These are phyloP conservation scores for Hypoxylon cercidicola DNA, from an alignment of 495 filamentous ascomycete genomes.

Conservation along the genomic window DNA sequence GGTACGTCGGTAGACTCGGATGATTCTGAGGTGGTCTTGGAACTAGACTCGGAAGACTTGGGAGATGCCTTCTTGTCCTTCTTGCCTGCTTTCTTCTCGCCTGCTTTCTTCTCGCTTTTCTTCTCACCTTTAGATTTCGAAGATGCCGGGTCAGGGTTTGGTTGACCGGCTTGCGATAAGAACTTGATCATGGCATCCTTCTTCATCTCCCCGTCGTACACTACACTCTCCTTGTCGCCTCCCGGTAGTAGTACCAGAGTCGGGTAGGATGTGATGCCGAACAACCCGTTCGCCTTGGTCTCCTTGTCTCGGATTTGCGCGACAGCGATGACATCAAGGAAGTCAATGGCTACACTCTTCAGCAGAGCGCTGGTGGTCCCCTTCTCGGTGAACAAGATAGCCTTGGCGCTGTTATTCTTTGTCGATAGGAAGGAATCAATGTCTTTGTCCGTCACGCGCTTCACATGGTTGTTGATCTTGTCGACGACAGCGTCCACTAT, in stretches of 20 bases:
- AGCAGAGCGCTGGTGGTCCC: conserved; percentile 84
- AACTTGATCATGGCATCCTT: conserved; percentile 86
- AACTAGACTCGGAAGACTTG: conserved; percentile 53
- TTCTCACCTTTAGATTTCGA: conserved; percentile 62
- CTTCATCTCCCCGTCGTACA: conserved; percentile 87
- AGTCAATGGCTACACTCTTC: conserved; percentile 89
- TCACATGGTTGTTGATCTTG: conserved; percentile 92
- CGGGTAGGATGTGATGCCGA: conserved; percentile 81
- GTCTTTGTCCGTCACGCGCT: conserved; percentile 79
- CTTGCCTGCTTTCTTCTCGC: conserved; percentile 59
- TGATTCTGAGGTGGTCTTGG: conserved; percentile 52
- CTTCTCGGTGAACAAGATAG: conserved; percentile 94
- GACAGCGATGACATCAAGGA: conserved; percentile 81
- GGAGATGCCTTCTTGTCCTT: conserved; percentile 62
- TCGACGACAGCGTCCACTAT: conserved; percentile 88
- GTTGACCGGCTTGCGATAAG: conserved; percentile 77
- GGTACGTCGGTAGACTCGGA: conserved; percentile 55
- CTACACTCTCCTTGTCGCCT: conserved; percentile 71
- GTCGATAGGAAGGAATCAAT: conserved; percentile 78
- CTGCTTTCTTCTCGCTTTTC: no score
- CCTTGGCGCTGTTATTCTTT: conserved; percentile 81
- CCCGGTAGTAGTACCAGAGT: conserved; percentile 84
- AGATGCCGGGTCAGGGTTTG: conserved; percentile 77
- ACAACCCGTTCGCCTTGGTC: conserved; percentile 72
- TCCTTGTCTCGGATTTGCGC: conserved; percentile 91